Percentiles rank a stretch among this genome's conserved stretches.
These are phyloP conservation scores for Chaetomium tenue DNA, from an alignment of 495 filamentous ascomycete genomes.

Conservation along the genomic window DNA sequence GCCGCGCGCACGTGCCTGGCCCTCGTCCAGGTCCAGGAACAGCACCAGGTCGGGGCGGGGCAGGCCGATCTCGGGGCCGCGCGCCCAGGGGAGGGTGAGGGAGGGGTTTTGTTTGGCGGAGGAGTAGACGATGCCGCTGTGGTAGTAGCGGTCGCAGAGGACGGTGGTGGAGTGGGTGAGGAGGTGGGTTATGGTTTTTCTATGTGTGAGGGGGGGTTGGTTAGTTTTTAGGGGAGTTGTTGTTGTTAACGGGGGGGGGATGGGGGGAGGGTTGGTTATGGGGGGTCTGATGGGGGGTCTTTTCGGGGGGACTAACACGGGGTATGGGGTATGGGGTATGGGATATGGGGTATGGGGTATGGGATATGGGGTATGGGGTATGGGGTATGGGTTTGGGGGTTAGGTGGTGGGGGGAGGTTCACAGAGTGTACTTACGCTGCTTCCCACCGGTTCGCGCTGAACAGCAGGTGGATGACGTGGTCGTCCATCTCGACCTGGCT, in stretches of 20 bases:
- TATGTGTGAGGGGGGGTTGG: conserved; percentile 23
- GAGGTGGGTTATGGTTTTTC: conserved; percentile 58
- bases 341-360: too few species aligned
- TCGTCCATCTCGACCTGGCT: conserved; percentile 74
- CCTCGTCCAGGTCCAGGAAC: conserved; percentile 76
- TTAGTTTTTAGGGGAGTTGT: too few species aligned
- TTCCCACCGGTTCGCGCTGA: conserved; percentile 97
- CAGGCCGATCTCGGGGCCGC: conserved; percentile 78
- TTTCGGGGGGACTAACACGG: too few species aligned
- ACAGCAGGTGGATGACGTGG: conserved; percentile 90
- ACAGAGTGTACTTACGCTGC: conserved; percentile 49
- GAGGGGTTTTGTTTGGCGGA: conserved; percentile 78
- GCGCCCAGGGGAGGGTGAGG: conserved; percentile 73
- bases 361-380: too few species aligned
- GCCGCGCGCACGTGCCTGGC: conserved; percentile 68
- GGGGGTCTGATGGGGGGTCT: too few species aligned
- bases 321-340: too few species aligned
- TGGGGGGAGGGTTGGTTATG: not conserved
- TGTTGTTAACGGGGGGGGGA: not conserved
- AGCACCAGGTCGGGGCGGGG: conserved; percentile 84
- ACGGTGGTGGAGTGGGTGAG: conserved; percentile 68
- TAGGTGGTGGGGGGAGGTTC: too few species aligned
- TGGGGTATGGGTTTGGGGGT: too few species aligned
- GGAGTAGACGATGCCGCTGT: conserved; percentile 91
- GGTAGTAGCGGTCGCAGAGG: conserved; percentile 89